Base-by-base conservation (phyloP, 2,329 filamentous ascomycete species). In the Fusarium devonianum region DNA sequence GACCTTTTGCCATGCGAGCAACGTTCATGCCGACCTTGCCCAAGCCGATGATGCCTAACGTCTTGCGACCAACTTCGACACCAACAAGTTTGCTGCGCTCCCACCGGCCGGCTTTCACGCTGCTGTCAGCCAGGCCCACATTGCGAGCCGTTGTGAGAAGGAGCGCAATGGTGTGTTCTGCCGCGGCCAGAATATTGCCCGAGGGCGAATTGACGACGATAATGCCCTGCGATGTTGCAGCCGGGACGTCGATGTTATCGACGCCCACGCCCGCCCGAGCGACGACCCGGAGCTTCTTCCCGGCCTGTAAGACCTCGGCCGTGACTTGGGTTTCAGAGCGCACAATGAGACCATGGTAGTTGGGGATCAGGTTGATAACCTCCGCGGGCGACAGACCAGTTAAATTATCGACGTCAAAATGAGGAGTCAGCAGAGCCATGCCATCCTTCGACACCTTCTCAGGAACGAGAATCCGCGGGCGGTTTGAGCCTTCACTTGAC, bases 21-120 rank as follows among this genome's bases (percentile, higher is more conserved):
- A 93, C 89, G 39, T 88, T 89, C 66, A 92, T 78, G 16, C 90
- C 90, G 19, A 93, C 89, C 74, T 92, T 92, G n/a, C 90, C 90
- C 18, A 92, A 73, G 1, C 90, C 90, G 28, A 94, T 83, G 38
- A 93, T 86, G 1, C 86, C 88, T 6, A 93, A 75, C 1, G 83
- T 88, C 74, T 92, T 93, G 34, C 86, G 83, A 38, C 89, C 88
- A 9, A 92, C 85, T 69, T 93, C 89, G 13, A 91, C 82, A 4
- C 90, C 90, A 0, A 91, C 86, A 3, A 92, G 78, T 60, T 84
- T 83, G 64, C 85, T 84, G 45, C 89, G 78, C 68, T 92, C 88
- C 90, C 89, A 93, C 41, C 82, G 84, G 0, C 86, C 86, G n/a
- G 70, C 75, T 64, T 92, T 90, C 56, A 91, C 74, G 50, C 80